Evolutionary conservation across 768 basidiomycete genomes (phyloP).

Genomic region (Epithele typhae): DNA sequence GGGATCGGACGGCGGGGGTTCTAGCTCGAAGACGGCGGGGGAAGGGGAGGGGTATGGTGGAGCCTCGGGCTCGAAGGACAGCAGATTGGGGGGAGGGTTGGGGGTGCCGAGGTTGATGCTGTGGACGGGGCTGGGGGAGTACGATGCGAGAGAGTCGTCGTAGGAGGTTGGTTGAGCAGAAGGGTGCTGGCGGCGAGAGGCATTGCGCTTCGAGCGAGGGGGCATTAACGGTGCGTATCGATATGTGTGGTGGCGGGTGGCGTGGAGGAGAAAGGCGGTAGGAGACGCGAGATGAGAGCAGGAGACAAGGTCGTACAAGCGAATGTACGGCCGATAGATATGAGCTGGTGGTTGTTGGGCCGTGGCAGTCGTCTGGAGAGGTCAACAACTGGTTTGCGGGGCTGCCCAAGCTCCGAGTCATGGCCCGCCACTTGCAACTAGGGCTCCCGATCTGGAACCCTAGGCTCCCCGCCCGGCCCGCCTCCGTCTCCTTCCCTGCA

Average conservation of each 20-base stretch:
- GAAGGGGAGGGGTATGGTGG: constrained; percentile 1
- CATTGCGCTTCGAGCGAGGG: constrained; percentile 24
- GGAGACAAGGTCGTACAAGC: constrained; percentile 6
- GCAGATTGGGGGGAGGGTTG: constrained; percentile 5
- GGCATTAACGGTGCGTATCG: constrained; percentile 23
- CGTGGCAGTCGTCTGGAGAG: not conserved
- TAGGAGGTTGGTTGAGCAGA: constrained; percentile 4
- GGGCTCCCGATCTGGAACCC: too few relatives aligned
- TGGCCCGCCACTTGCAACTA: too few relatives aligned
- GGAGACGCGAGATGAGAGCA: too few relatives aligned
- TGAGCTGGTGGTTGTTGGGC: not conserved
- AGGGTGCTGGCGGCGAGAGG: constrained; percentile 13
- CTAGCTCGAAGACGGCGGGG: constrained; percentile 8
- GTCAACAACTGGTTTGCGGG: too few relatives aligned
- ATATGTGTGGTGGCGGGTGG: not conserved
- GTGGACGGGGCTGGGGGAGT: too few relatives aligned
- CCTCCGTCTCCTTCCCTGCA: too few relatives aligned
- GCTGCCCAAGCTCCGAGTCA: too few relatives aligned
- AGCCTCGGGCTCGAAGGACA: constrained; percentile 6
- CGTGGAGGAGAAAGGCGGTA: not conserved
- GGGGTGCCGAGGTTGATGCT: too few relatives aligned
- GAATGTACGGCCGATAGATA: constrained; percentile 5
- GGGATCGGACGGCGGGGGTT: constrained; percentile 12
- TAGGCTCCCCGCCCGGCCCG: too few relatives aligned
- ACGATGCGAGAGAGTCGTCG: not conserved